Conservation (phyloP, 192 early-diverging fungal species). For the Dimargaris xerosporica region DNA sequence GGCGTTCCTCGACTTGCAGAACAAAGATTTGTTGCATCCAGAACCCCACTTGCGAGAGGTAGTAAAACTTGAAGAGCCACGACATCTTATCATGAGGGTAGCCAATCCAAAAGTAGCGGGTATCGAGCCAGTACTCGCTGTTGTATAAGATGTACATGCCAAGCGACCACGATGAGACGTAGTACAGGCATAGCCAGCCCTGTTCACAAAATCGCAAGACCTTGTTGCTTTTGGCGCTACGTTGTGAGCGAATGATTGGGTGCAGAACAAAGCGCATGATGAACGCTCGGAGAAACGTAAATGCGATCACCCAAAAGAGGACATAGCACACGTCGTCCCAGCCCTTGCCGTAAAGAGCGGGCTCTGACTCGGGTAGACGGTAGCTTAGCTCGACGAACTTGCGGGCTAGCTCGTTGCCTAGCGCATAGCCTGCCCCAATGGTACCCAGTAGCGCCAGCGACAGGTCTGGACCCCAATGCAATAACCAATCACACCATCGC, state of each 20-base stretch:
- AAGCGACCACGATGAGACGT: slow-evolving; percentile 37
- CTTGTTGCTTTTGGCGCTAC: slow-evolving; percentile 17
- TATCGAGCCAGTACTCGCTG: slow-evolving; percentile 56
- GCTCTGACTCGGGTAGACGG: not conserved
- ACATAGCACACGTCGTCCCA: slow-evolving; percentile 43
- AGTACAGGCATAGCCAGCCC: slow-evolving; percentile 51
- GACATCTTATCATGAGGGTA: slow-evolving; percentile 49
- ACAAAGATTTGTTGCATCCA: slow-evolving; percentile 70
- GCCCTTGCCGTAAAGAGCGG: slow-evolving; percentile 29
- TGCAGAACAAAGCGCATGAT: slow-evolving; percentile 34
- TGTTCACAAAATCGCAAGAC: slow-evolving; percentile 51
- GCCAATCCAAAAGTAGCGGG: slow-evolving; percentile 45
- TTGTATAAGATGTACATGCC: slow-evolving; percentile 56
- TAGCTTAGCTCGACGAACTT: slow-evolving; percentile 2
- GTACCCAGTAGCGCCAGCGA: slow-evolving; percentile 1
- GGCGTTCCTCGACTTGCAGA: slow-evolving; percentile 49
- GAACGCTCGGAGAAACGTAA: slow-evolving; percentile 41
- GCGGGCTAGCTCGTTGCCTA: not conserved
- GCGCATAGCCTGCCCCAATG: not conserved
- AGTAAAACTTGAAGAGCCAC: slow-evolving; percentile 48
- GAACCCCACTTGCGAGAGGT: slow-evolving; percentile 57
- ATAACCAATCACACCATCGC: not conserved
- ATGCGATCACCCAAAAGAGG: slow-evolving; percentile 43
- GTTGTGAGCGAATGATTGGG: slow-evolving; percentile 24
- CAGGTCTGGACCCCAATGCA: not conserved